phyloP scores from a whole-genome alignment of 2,329 filamentous ascomycete species.

The Volutella citrinella region DNA sequence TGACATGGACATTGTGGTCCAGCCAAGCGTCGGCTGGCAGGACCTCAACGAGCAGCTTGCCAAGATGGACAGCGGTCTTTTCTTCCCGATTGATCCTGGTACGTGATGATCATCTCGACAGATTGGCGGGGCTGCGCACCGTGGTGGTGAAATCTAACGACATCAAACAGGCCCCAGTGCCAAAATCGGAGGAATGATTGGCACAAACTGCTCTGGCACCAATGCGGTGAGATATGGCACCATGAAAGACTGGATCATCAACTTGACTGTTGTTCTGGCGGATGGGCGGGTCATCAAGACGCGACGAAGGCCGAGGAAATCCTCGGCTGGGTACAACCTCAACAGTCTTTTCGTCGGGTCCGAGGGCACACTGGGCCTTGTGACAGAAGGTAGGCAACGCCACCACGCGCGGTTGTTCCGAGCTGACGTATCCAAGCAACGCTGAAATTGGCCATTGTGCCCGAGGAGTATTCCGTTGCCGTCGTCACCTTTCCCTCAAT shows the following conservation, averaged over 20 bases:
- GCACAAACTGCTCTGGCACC: slow-evolving; percentile 74
- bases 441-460: slow-evolving; percentile 73
- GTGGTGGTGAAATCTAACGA: slow-evolving; percentile 2
- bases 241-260: slow-evolving; percentile 87
- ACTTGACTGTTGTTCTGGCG: slow-evolving; percentile 75
- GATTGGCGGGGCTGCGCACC: too few species aligned
- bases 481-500: slow-evolving; percentile 78
- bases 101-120: slow-evolving; percentile 17
- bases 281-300: slow-evolving; percentile 81
- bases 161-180: slow-evolving; percentile 52
- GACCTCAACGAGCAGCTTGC: slow-evolving; percentile 71
- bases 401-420: too few species aligned
- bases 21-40: slow-evolving; percentile 92
- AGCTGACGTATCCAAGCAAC: slow-evolving; percentile 49
- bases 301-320: slow-evolving; percentile 72
- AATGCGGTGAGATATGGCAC: slow-evolving; percentile 80
- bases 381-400: slow-evolving; percentile 64
- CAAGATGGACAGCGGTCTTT: slow-evolving; percentile 71
- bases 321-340: slow-evolving; percentile 79
- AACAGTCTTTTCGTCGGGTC: slow-evolving; percentile 78
- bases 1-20: slow-evolving; percentile 91
- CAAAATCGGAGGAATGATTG: slow-evolving; percentile 80
- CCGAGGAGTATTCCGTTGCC: slow-evolving; percentile 72
- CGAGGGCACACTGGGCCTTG: slow-evolving; percentile 76
- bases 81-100: slow-evolving; percentile 88